Evolutionary conservation across 805 yeast genomes (phyloP).

Genomic region (Kurtzmaniella cleridarum): DNA sequence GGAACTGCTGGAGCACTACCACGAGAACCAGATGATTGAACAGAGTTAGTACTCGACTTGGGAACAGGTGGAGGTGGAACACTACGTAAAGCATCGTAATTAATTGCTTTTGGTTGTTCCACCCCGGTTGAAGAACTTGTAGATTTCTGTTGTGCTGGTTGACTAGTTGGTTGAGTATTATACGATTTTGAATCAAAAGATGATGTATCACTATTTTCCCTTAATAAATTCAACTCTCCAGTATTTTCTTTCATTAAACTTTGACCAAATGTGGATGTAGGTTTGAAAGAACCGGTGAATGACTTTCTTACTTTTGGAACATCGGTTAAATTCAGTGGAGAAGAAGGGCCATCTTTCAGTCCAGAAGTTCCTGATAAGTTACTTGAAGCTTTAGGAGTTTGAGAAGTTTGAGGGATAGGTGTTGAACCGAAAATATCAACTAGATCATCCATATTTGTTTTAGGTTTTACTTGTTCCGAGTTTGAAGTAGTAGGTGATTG

Average conservation of each 20-base stretch:
- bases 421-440: constrained; percentile 42
- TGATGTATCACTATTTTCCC: constrained; percentile 24
- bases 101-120: constrained; percentile 20
- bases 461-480: constrained; percentile 22
- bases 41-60: constrained; percentile 12
- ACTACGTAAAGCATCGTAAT: constrained; percentile 48
- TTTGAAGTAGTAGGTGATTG: constrained; percentile 4
- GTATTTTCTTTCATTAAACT: constrained; percentile 36
- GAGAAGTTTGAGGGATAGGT: constrained; percentile 12
- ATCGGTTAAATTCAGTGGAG: constrained; percentile 30
- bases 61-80: constrained; percentile 40
- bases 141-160: constrained; percentile 15
- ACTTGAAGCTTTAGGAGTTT: constrained; percentile 8
- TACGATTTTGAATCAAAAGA: constrained; percentile 15
- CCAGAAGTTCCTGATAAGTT: not conserved
- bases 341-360: constrained; percentile 18
- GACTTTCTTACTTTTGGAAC: constrained; percentile 29
- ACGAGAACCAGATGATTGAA: constrained; percentile 8
- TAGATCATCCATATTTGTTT: constrained; percentile 61
- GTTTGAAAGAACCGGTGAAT: constrained; percentile 54
- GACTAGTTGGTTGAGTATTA: constrained; percentile 28
- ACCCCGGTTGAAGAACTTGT: constrained; percentile 6
- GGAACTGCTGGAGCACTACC: constrained; percentile 8
- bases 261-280: constrained; percentile 85
- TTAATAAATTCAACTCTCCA: constrained; percentile 23